Evolutionary conservation across 768 basidiomycete species (phyloP).

Genomic region (Tricholoma saponaceum): DNA sequence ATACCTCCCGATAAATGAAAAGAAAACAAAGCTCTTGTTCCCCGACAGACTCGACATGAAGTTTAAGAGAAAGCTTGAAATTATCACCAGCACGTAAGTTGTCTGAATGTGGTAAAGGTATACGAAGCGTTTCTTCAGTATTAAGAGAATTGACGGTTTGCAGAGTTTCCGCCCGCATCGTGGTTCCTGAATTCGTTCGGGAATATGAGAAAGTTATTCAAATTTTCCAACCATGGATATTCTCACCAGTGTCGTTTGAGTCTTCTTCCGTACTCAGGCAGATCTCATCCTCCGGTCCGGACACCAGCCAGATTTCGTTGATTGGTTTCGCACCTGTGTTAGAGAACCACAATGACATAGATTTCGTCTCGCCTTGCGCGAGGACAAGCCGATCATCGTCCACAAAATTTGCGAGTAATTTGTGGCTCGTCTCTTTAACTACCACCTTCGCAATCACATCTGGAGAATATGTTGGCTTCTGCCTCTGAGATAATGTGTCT

Average conservation of each 20-base stretch:
- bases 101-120: conserved; percentile 35
- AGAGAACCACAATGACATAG: conserved; percentile 51
- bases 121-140: conserved; percentile 38
- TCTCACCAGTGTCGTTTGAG: conserved; percentile 5
- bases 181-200: neutral
- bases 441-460: conserved; percentile 58
- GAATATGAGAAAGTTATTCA: neutral
- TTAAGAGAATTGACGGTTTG: conserved; percentile 50
- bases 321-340: conserved; percentile 65
- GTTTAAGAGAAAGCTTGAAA: conserved; percentile 45
- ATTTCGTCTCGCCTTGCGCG: conserved; percentile 64
- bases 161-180: conserved; percentile 29
- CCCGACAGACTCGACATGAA: conserved; percentile 48
- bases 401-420: conserved; percentile 54
- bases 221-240: neutral
- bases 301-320: conserved; percentile 67
- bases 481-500: conserved; percentile 66
- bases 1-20: conserved; percentile 61
- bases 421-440: conserved; percentile 63
- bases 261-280: conserved; percentile 38
- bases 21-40: conserved; percentile 54
- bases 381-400: conserved; percentile 50
- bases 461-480: conserved; percentile 65
- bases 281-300: conserved; percentile 58
- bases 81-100: conserved; percentile 40